Evolutionary conservation across 192 early-diverging fungal species (phyloP).

Genomic region (Jimgerdemannia flammicorona): DNA sequence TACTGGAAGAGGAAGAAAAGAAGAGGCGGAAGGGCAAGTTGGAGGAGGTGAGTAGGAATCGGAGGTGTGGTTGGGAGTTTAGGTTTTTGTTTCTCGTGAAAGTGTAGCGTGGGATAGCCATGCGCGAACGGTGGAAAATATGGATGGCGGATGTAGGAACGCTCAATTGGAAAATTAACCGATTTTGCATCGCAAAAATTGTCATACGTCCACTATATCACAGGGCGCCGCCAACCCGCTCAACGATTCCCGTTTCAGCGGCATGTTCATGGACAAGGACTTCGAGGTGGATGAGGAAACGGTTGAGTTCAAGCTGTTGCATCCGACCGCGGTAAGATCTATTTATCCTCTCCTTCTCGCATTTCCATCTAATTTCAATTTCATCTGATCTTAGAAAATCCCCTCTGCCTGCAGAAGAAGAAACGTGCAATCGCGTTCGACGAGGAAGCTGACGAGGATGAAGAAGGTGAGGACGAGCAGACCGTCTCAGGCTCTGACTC

Average conservation of each 20-base stretch:
- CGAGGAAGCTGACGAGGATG: conserved; percentile 10
- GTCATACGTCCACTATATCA: not conserved
- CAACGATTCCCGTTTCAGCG: conserved; percentile 82
- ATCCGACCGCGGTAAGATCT: conserved; percentile 36
- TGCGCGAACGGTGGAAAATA: too few species aligned
- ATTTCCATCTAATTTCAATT: too few species aligned
- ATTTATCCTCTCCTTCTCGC: not conserved
- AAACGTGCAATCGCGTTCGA: conserved; percentile 4
- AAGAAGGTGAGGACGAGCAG: conserved; percentile 18
- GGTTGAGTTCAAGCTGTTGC: conserved; percentile 76
- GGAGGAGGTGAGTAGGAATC: conserved; percentile 17
- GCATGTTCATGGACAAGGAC: conserved; percentile 86
- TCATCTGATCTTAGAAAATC: not conserved
- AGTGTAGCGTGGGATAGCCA: too few species aligned
- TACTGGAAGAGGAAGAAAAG: conserved; percentile 44
- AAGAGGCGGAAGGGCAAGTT: conserved; percentile 35
- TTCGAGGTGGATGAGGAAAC: conserved; percentile 85
- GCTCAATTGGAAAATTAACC: too few species aligned
- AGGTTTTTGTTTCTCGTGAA: too few species aligned
- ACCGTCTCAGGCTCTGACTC: not conserved
- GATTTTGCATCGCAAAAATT: too few species aligned
- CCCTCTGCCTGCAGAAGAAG: not conserved
- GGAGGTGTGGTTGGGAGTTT: conserved; percentile 37
- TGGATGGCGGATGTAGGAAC: too few species aligned
- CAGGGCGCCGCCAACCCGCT: conserved; percentile 50